Evolutionary conservation across 2,329 filamentous ascomycete species (phyloP).

Genomic region (Pseudocercospora fuligena): DNA sequence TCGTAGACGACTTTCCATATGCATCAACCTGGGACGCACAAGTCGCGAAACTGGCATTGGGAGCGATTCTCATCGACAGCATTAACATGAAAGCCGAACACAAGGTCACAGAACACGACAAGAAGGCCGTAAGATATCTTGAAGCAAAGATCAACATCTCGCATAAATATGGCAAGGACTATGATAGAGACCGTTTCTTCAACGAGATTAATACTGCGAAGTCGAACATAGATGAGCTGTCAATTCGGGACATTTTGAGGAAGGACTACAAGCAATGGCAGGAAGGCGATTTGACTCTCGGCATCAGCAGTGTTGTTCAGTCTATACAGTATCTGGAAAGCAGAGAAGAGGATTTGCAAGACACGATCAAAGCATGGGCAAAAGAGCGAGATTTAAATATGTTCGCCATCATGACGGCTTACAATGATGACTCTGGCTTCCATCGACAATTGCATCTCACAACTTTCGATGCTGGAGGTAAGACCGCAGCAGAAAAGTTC

Average conservation of each 20-base stretch:
- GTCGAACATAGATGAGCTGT: conserved; percentile 66
- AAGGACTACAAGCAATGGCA: conserved; percentile 88
- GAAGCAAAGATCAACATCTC: conserved; percentile 57
- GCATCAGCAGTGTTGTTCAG: conserved; percentile 70
- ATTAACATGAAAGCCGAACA: conserved; percentile 61
- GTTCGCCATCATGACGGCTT: conserved; percentile 72
- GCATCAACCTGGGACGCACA: conserved; percentile 58
- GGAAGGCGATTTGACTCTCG: conserved; percentile 61
- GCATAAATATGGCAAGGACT: conserved; percentile 46
- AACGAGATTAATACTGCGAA: conserved; percentile 67
- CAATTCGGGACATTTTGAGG: conserved; percentile 69
- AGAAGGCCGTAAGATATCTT: conserved; percentile 62
- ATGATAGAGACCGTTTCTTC: conserved; percentile 63
- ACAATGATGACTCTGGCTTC: conserved; percentile 60
- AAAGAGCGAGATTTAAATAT: conserved; percentile 65
- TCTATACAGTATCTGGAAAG: conserved; percentile 64
- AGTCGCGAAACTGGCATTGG: conserved; percentile 70
- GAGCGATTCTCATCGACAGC: conserved; percentile 75
- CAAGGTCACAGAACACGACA: conserved; percentile 70
- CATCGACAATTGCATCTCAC: conserved; percentile 72
- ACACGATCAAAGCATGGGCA: conserved; percentile 58
- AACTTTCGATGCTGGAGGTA: conserved; percentile 56
- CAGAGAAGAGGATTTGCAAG: conserved; percentile 60
- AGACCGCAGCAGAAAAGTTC: conserved; percentile 61
- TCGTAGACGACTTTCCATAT: conserved; percentile 43